Percentiles rank a stretch among this genome's conserved stretches.
These are phyloP conservation scores for Penicillium cataractarum DNA, from an alignment of 495 filamentous ascomycete species.

Conservation along the genomic window DNA sequence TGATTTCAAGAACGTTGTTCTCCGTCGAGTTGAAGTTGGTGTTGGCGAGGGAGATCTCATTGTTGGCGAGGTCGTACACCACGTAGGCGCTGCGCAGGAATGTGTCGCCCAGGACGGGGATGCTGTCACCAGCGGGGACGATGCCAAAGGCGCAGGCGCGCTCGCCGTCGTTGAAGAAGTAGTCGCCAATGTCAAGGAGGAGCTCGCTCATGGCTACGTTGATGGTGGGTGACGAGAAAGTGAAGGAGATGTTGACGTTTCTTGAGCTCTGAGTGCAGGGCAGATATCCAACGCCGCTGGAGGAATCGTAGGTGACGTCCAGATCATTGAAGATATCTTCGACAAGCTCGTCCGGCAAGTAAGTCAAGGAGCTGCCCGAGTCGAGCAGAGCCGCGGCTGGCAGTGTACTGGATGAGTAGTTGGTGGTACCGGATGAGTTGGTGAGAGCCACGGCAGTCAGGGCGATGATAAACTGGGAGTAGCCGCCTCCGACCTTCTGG, in stretches of 20 bases:
- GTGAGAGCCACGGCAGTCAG: constrained; percentile 65
- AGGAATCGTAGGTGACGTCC: constrained; percentile 62
- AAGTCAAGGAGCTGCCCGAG: constrained; percentile 88
- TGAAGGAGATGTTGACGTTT: constrained; percentile 66
- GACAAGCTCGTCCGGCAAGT: constrained; percentile 75
- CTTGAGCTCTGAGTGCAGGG: constrained; percentile 69
- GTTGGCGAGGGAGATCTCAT: constrained; percentile 84
- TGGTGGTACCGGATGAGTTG: constrained; percentile 40
- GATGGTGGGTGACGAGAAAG: constrained; percentile 69
- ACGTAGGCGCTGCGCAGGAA: constrained; percentile 92
- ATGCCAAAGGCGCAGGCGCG: constrained; percentile 77
- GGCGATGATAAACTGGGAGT: constrained; percentile 80
- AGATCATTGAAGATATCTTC: constrained; percentile 65
- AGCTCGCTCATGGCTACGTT: constrained; percentile 75
- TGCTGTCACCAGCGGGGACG: constrained; percentile 65
- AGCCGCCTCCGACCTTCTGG: constrained; percentile 58
- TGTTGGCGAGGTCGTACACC: constrained; percentile 87
- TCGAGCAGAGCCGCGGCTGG: constrained; percentile 75
- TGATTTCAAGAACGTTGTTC: constrained; percentile 72
- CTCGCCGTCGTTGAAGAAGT: constrained; percentile 63
- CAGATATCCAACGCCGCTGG: constrained; percentile 60
- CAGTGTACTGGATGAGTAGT: constrained; percentile 58
- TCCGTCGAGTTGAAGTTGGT: constrained; percentile 78
- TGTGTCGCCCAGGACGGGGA: constrained; percentile 83
- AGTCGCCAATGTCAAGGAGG: constrained; percentile 63